Evolutionary conservation across 2,329 filamentous ascomycete genomes (phyloP).

Genomic region (Xylogone sp.): DNA sequence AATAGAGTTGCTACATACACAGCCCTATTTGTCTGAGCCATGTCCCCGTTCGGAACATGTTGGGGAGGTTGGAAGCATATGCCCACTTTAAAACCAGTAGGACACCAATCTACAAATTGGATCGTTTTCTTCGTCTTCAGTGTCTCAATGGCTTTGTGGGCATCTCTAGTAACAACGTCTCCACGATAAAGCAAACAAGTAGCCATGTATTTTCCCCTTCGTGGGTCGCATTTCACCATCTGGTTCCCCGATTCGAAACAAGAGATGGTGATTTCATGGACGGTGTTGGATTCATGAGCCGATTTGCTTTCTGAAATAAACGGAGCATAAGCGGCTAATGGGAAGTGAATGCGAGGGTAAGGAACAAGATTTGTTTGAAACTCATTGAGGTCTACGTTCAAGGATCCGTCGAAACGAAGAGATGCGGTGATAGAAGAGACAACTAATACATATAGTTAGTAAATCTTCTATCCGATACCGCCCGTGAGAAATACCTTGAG

Average conservation of each 20-base stretch:
- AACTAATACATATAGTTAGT: slow-evolving; percentile 53
- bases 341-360: slow-evolving; percentile 99
- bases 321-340: slow-evolving; percentile 91
- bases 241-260: slow-evolving; percentile 99
- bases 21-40: slow-evolving; percentile 96
- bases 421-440: slow-evolving; percentile 98
- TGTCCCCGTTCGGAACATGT: slow-evolving; percentile 92
- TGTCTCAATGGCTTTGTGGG: slow-evolving; percentile 85
- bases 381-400: slow-evolving; percentile 99
- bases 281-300: slow-evolving; percentile 95
- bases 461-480: slow-evolving; percentile 2
- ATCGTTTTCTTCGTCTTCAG: slow-evolving; percentile 99
- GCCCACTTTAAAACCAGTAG: slow-evolving; percentile 99
- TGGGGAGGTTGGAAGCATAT: slow-evolving; percentile 99
- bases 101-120: slow-evolving; percentile 99
- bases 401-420: slow-evolving; percentile 95
- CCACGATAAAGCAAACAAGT: slow-evolving; percentile 97
- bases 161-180: slow-evolving; percentile 96
- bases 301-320: slow-evolving; percentile 94
- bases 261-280: slow-evolving; percentile 96
- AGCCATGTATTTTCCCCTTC: slow-evolving; percentile 99
- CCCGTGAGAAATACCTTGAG: slow-evolving; percentile 63
- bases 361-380: slow-evolving; percentile 99
- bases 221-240: slow-evolving; percentile 99
- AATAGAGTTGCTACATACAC: slow-evolving; percentile 63